Evolutionary conservation across 208 protist genomes (phyloP).

Genomic region (Kentomonas sorsogonicus): DNA sequence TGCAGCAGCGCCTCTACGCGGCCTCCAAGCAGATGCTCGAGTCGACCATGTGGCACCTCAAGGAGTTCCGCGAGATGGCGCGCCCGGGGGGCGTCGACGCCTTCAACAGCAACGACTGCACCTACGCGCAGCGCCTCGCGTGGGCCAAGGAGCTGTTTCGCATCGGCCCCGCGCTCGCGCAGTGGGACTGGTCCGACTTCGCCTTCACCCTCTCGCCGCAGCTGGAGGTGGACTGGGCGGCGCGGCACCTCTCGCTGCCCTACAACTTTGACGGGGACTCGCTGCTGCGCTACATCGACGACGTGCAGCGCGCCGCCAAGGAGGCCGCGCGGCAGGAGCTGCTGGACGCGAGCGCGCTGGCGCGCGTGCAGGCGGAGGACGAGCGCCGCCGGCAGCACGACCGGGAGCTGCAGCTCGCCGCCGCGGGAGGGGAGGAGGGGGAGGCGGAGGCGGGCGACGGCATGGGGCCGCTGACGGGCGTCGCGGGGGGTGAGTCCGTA

Average conservation of each 20-base stretch:
- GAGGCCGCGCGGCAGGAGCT: constrained; percentile 45
- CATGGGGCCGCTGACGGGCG: too few species aligned
- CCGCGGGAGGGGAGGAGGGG: constrained; percentile 3
- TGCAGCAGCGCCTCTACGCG: constrained; percentile 81
- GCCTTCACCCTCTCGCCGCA: constrained; percentile 72
- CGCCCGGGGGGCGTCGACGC: constrained; percentile 79
- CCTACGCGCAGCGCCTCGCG: constrained; percentile 81
- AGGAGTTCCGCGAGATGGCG: constrained; percentile 74
- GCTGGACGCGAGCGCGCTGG: constrained; percentile 54
- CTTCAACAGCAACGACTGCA: constrained; percentile 83
- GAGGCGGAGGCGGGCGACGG: too few species aligned
- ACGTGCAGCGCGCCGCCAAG: constrained; percentile 74
- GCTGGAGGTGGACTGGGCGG: constrained; percentile 80
- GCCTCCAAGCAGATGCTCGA: constrained; percentile 85
- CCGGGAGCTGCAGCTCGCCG: constrained; percentile 46
- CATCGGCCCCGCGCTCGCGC: constrained; percentile 64
- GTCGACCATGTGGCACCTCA: constrained; percentile 87
- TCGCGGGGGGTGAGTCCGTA: too few species aligned
- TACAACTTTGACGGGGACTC: constrained; percentile 86
- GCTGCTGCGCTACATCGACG: constrained; percentile 82
- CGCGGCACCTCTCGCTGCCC: constrained; percentile 61
- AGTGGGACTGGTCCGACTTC: constrained; percentile 89
- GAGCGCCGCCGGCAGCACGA: constrained; percentile 36
- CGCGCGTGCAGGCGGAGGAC: constrained; percentile 34
- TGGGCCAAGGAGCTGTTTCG: constrained; percentile 88